Conservation (phyloP, 176 grass and related monocot species). For the Pontederia paniculata region DNA sequence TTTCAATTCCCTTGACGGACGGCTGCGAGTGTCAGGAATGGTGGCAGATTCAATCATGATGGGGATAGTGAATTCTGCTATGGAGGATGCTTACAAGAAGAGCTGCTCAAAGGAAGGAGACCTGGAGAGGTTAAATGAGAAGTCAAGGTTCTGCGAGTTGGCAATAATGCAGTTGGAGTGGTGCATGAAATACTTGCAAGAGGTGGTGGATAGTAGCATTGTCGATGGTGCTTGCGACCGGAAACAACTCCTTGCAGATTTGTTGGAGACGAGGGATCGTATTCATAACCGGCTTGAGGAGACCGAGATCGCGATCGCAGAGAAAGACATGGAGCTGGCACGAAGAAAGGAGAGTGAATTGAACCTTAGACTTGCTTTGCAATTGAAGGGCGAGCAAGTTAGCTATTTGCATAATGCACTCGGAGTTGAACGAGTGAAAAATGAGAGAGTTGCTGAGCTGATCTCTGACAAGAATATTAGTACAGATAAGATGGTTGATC, state of each 20-base stretch:
- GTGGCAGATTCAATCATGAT: constrained; percentile 57
- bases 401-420: constrained; percentile 3
- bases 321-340: constrained; percentile 40
- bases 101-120: constrained; percentile 48
- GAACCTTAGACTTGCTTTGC: constrained; percentile 20
- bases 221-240: constrained; percentile 14
- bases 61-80: constrained; percentile 54
- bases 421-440: constrained; percentile 2
- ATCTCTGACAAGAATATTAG: background rate
- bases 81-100: constrained; percentile 49
- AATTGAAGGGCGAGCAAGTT: constrained; percentile 31
- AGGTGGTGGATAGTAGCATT: constrained; percentile 23
- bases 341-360: constrained; percentile 21
- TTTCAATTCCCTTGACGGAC: constrained; percentile 33
- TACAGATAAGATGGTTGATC: background rate
- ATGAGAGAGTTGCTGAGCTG: background rate
- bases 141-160: constrained; percentile 55
- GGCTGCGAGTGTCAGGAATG: constrained; percentile 31
- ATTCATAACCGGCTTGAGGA: constrained; percentile 41
- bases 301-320: constrained; percentile 34
- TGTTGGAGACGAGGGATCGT: constrained; percentile 35
- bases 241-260: constrained; percentile 26
- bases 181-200: constrained; percentile 37
- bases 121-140: constrained; percentile 43
- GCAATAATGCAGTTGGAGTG: constrained; percentile 55